Base-by-base conservation (phyloP, 305 asterid genomes). In the Fraxinus floribunda region DNA sequence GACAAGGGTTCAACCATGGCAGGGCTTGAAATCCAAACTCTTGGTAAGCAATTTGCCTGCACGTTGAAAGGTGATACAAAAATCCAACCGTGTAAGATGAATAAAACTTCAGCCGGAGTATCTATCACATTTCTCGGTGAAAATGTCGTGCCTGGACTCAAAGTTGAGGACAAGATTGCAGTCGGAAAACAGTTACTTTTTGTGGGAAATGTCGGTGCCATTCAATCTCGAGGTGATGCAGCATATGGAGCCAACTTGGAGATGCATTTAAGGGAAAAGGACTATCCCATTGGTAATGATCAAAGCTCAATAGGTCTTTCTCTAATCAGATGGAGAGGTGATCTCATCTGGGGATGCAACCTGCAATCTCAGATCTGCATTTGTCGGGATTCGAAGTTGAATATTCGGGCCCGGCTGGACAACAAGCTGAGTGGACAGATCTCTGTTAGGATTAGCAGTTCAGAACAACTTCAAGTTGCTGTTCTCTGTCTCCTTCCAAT, bases 381-480 rank as follows among this genome's bases (percentile, higher is more conserved):
- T 35, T 88, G 87, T 44, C 71, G 87, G 60, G 81, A 80, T 72
- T 89, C 88, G 34, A 88, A 84, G 68, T 6, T 90, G 38, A 80
- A 78, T 7, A 38, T 89, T 36, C 30, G 71, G 66, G 91, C 90
- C 15, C 85, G 88, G 57, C 44, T 90, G 84, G 79, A 88, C 79
- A 89, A 84, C 84, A 85, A 87, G 85, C 87, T 38, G 66, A 86
- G 80, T 11, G 90, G 92, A 74, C 84, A 78, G 87, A 86, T 94
- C 32, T 83, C 83, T 71, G 35, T 93, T 32, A 86, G 79, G 86
- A 86, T 89, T 34, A 89, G 90, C 86, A 85, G 90, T 36, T 90
- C 90, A 30, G 94, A 90, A 76, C 91, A 89, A 46, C 89, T 85
- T 52, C 92, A 85, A 35, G 80, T 92, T 79, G 90, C 89, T 62